These are phyloP conservation scores for Breynia disticha DNA, from an alignment of 441 rosid species.

Conservation along the genomic window DNA sequence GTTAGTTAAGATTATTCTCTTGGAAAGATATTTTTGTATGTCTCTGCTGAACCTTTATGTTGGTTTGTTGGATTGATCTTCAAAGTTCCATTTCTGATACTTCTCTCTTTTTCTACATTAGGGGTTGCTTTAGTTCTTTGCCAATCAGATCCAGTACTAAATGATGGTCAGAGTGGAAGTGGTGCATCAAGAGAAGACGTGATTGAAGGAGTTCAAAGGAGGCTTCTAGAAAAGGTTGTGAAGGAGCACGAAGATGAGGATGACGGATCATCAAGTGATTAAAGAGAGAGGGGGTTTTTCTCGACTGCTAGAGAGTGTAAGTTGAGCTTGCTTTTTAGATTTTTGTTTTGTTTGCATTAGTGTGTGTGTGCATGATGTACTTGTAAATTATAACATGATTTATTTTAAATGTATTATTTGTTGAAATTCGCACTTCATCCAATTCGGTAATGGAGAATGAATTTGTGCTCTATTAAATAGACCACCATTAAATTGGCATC, in stretches of 20 bases:
- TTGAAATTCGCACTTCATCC: too few species aligned
- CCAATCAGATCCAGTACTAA: constrained; percentile 84
- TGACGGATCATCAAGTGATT: constrained; percentile 77
- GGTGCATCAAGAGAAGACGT: constrained; percentile 72
- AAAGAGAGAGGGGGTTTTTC: constrained; percentile 16
- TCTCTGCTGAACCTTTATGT: neutral
- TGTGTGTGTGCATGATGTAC: neutral
- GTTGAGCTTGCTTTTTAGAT: constrained; percentile 2
- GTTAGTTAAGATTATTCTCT: too few species aligned
- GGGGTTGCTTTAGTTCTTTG: constrained; percentile 95
- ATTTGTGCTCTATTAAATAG: too few species aligned
- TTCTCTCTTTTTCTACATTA: constrained; percentile 12
- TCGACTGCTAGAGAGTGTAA: neutral
- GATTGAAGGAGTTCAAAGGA: constrained; percentile 74
- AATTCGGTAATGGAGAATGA: too few species aligned
- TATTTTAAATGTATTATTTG: too few species aligned
- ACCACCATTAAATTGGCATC: too few species aligned
- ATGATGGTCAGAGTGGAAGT: constrained; percentile 79
- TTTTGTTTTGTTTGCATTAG: neutral
- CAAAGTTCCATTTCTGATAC: neutral
- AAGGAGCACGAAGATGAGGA: constrained; percentile 72
- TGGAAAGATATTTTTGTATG: neutral
- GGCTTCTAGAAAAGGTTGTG: constrained; percentile 80
- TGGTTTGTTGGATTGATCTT: neutral
- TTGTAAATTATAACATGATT: too few species aligned